phyloP scores from a whole-genome alignment of 352 stramenopile species.

The Phytophthora foliorum region DNA sequence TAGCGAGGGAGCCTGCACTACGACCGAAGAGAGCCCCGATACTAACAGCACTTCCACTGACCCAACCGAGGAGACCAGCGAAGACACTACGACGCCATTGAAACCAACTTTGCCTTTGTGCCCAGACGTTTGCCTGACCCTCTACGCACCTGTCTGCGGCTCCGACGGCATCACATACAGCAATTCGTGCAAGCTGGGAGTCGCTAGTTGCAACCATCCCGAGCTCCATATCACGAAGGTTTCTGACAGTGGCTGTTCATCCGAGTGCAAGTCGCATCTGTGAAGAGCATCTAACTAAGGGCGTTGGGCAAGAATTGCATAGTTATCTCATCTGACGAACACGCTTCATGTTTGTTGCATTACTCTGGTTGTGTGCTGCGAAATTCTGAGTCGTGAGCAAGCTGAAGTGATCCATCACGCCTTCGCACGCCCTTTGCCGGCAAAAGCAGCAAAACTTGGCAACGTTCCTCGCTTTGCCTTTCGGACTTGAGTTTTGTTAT shows the following conservation, averaged over 20 bases:
- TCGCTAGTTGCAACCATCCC: slow-evolving; percentile 26
- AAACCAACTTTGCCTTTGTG: slow-evolving; percentile 21
- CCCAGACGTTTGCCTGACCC: slow-evolving; percentile 32
- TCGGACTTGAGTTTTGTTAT: slow-evolving; percentile 56
- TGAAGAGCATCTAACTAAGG: neutral
- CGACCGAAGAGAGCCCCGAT: neutral
- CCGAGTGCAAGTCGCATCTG: slow-evolving; percentile 8
- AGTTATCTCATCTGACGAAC: slow-evolving; percentile 4
- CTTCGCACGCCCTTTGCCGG: slow-evolving; percentile 21
- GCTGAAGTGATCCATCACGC: neutral
- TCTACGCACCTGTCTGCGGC: slow-evolving; percentile 34
- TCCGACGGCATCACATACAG: slow-evolving; percentile 42
- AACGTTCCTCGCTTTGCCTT: slow-evolving; percentile 62
- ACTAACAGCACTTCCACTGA: neutral
- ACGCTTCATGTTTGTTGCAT: slow-evolving; percentile 1
- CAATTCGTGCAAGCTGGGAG: slow-evolving; percentile 35
- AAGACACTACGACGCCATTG: neutral
- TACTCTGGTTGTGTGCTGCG: slow-evolving; percentile 1
- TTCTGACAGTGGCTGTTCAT: slow-evolving; percentile 14
- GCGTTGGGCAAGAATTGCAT: slow-evolving; percentile 4
- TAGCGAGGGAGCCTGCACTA: slow-evolving; percentile 40
- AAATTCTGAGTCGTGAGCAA: neutral
- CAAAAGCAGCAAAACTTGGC: slow-evolving; percentile 56
- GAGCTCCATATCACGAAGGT: slow-evolving; percentile 26
- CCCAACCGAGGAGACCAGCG: slow-evolving; percentile 5